These are phyloP conservation scores for Penicillium sp. DNA, from an alignment of 2,329 filamentous ascomycete genomes.

Conservation along the genomic window DNA sequence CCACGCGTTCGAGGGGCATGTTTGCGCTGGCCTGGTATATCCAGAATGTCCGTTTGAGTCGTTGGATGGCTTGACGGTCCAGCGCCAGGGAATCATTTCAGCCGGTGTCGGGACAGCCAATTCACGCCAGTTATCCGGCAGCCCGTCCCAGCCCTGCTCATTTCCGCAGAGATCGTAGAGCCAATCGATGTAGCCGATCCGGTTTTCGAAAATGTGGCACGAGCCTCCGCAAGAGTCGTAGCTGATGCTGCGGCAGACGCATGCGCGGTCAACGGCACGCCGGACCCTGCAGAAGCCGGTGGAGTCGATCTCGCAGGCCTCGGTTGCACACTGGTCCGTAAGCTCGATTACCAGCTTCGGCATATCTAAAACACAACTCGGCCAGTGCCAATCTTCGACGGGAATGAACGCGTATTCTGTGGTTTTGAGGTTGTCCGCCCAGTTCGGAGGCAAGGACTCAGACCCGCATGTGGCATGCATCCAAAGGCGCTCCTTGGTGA, in stretches of 20 bases:
- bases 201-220: slow-evolving; percentile 11
- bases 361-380: slow-evolving; percentile 8
- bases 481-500: slow-evolving; percentile 17
- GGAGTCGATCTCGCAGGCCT: slow-evolving; percentile 10
- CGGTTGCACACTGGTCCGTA: slow-evolving; percentile 3
- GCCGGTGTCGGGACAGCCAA: slow-evolving; percentile 1
- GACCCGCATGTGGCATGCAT: slow-evolving; percentile 9
- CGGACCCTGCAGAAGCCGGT: slow-evolving; percentile 7
- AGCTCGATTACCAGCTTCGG: slow-evolving; percentile 5
- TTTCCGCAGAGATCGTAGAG: slow-evolving; percentile 10
- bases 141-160: slow-evolving; percentile 8
- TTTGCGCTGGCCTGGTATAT: neutral
- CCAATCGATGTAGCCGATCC: slow-evolving; percentile 14
- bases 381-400: slow-evolving; percentile 13
- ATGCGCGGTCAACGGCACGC: slow-evolving; percentile 10
- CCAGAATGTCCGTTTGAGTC: neutral
- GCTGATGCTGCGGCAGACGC: slow-evolving; percentile 13
- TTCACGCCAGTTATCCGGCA: slow-evolving; percentile 11
- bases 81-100: slow-evolving; percentile 16
- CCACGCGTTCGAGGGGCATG: slow-evolving; percentile 7
- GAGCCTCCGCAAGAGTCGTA: slow-evolving; percentile 11
- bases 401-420: slow-evolving; percentile 10
- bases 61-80: slow-evolving; percentile 9
- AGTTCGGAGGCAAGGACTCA: slow-evolving; percentile 5
- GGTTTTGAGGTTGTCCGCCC: slow-evolving; percentile 7